phyloP scores from a whole-genome alignment of 805 yeast genomes.

The Cephaloascus fragrans region DNA sequence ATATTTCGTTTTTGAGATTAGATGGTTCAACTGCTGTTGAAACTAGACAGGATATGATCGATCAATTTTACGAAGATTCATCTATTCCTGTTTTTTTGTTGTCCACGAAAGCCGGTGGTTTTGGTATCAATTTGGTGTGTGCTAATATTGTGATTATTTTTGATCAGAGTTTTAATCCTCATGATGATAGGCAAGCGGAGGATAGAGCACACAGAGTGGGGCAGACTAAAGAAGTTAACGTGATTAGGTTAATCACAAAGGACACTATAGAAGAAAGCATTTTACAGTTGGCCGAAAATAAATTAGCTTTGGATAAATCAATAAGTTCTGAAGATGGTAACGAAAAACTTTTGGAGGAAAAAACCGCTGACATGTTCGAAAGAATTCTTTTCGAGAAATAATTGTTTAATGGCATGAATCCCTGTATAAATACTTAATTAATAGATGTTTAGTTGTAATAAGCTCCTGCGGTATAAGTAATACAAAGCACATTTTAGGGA shows the following conservation, averaged over 20 bases:
- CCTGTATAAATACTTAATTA: too few relatives aligned
- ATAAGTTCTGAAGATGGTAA: slow-evolving; percentile 34
- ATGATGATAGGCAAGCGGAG: slow-evolving; percentile 97
- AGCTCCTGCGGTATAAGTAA: too few relatives aligned
- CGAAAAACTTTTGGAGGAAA: slow-evolving; percentile 36
- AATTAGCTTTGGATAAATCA: slow-evolving; percentile 74
- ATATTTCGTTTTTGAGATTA: slow-evolving; percentile 67
- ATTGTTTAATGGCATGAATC: too few relatives aligned
- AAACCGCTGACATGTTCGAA: slow-evolving; percentile 43
- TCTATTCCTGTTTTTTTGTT: slow-evolving; percentile 78
- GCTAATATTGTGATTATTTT: slow-evolving; percentile 88
- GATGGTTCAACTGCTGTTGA: slow-evolving; percentile 96
- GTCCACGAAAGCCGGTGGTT: slow-evolving; percentile 97
- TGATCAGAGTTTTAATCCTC: slow-evolving; percentile 95
- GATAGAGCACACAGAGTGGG: slow-evolving; percentile 98
- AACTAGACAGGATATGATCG: slow-evolving; percentile 85
- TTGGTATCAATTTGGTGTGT: slow-evolving; percentile 93
- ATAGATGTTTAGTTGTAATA: too few relatives aligned
- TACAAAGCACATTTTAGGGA: too few relatives aligned
- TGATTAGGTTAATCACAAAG: slow-evolving; percentile 61
- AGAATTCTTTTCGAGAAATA: slow-evolving; percentile 30
- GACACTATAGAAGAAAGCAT: slow-evolving; percentile 87
- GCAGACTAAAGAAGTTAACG: slow-evolving; percentile 75
- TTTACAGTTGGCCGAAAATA: slow-evolving; percentile 76
- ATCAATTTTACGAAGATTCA: slow-evolving; percentile 74